phyloP scores from a whole-genome alignment of 169 alveolate species.

The Plasmodium sp. region DNA sequence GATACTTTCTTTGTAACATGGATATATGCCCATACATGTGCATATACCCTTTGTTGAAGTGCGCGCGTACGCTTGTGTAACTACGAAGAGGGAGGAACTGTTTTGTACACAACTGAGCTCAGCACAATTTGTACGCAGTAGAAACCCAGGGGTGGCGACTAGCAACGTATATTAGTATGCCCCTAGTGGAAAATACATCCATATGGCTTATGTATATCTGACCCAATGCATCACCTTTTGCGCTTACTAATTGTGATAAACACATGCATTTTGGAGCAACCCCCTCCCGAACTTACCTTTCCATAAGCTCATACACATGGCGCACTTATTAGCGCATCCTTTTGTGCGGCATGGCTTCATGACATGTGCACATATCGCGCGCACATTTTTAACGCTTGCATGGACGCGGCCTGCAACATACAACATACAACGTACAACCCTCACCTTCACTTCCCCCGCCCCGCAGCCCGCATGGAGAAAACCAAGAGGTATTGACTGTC shows the following conservation, averaged over 20 bases:
- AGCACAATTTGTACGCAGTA: background rate
- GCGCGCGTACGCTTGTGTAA: background rate
- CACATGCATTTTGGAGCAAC: background rate
- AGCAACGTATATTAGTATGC: background rate
- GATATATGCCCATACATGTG: background rate
- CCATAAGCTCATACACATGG: background rate
- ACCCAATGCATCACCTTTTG: background rate
- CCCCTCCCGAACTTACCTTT: background rate
- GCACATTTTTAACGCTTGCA: background rate
- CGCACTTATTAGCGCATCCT: background rate
- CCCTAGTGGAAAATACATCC: background rate
- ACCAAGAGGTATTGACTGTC: conserved; percentile 98
- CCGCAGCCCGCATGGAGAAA: conserved; percentile 95
- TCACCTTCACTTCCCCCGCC: background rate
- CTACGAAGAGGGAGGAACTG: background rate
- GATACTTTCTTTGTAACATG: background rate
- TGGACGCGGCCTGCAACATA: background rate
- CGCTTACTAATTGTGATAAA: background rate
- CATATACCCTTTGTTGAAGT: background rate
- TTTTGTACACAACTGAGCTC: background rate
- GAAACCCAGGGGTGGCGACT: background rate
- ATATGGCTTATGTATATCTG: background rate
- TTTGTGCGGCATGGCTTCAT: background rate
- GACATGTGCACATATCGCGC: background rate
- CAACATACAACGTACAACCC: too few species aligned